phyloP scores from a whole-genome alignment of 1,284 basidiomycete genomes.

The Leccinum subfulvum region DNA sequence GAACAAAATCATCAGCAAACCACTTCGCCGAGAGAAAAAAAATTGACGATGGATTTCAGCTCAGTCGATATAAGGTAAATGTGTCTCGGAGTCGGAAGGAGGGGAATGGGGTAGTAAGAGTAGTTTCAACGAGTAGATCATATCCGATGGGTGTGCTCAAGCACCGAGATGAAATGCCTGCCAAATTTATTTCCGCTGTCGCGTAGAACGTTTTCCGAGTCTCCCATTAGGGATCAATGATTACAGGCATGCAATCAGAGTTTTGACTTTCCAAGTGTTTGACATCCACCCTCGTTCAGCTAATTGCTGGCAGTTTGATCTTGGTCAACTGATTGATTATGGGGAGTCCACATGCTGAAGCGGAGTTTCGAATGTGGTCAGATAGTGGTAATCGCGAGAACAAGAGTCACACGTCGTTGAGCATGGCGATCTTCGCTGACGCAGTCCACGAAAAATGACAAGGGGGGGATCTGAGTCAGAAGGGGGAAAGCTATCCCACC shows the following conservation, averaged over 20 bases:
- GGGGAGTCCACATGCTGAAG: background rate
- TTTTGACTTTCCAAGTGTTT: background rate
- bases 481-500: too few relatives aligned
- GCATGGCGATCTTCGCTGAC: background rate
- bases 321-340: background rate
- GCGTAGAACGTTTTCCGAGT: background rate
- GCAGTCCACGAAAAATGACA: background rate
- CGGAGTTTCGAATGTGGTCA: background rate
- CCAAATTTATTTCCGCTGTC: background rate
- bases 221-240: background rate
- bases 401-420: background rate
- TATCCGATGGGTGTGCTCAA: background rate
- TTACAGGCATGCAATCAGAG: background rate
- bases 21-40: background rate
- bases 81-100: background rate
- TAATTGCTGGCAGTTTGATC: background rate
- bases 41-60: background rate
- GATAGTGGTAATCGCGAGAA: background rate
- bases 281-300: background rate
- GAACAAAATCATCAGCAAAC: background rate
- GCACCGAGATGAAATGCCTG: background rate
- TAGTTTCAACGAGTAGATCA: background rate
- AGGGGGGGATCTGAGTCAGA: background rate
- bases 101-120: background rate
- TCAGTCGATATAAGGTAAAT: background rate